Conservation (phyloP, 2,329 filamentous ascomycete genomes). For the Rachicladosporium sp. region DNA sequence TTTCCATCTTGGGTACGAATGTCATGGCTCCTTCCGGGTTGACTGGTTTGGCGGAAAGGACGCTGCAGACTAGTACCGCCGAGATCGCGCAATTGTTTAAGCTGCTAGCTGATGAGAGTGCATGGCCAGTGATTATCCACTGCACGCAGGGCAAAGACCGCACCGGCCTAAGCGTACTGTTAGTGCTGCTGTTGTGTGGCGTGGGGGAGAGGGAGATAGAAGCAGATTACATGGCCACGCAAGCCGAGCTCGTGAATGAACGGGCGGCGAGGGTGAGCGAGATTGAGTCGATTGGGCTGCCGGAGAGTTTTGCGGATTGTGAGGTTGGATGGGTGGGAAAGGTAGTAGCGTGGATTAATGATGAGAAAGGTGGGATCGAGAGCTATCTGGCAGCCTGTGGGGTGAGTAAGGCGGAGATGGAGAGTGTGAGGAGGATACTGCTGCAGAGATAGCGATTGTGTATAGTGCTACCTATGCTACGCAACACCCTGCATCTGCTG, state of each 20-base stretch:
- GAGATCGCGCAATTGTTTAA: slow-evolving; percentile 47
- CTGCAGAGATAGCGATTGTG: neutral
- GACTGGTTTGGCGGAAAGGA: slow-evolving; percentile 55
- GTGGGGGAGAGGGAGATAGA: slow-evolving; percentile 49
- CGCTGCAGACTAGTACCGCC: slow-evolving; percentile 52
- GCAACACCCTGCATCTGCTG: slow-evolving; percentile 73
- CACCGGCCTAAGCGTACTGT: slow-evolving; percentile 57
- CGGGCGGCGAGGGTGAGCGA: slow-evolving; percentile 53
- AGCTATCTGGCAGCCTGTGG: slow-evolving; percentile 54
- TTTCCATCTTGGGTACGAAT: slow-evolving; percentile 54
- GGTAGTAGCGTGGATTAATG: slow-evolving; percentile 46
- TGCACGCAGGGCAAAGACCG: slow-evolving; percentile 87
- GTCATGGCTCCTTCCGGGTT: slow-evolving; percentile 64
- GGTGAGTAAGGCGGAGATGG: slow-evolving; percentile 24
- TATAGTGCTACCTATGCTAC: too few relatives aligned
- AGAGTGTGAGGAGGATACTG: slow-evolving; percentile 23
- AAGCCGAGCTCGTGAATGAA: slow-evolving; percentile 48
- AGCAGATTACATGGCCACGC: slow-evolving; percentile 59
- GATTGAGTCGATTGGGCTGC: slow-evolving; percentile 57
- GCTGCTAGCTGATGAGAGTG: slow-evolving; percentile 34
- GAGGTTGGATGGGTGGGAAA: slow-evolving; percentile 50
- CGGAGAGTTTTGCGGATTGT: slow-evolving; percentile 60
- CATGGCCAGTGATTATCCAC: slow-evolving; percentile 59
- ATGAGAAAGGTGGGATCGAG: slow-evolving; percentile 53
- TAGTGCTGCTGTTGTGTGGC: slow-evolving; percentile 53